Conservation (phyloP, 2,329 filamentous ascomycete species). For the Exophiala spinifera region DNA sequence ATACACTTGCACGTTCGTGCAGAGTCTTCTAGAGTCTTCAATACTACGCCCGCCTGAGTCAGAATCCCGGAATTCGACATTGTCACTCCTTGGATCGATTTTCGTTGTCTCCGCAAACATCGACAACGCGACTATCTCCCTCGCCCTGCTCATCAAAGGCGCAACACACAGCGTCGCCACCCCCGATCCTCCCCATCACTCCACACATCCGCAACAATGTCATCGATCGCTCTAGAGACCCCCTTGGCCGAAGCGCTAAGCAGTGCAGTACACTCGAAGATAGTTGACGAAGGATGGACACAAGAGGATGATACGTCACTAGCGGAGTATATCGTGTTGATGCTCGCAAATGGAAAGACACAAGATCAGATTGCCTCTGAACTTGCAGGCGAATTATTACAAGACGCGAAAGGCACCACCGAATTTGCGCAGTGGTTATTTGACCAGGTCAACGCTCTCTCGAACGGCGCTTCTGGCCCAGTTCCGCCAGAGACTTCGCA, state of each 20-base stretch:
- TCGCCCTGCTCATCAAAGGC: constrained; percentile 4
- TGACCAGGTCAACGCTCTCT: constrained; percentile 61
- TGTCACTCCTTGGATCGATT: too few species aligned
- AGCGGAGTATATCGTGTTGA: constrained; percentile 93
- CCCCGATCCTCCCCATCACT: neutral
- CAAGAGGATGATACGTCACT: constrained; percentile 77
- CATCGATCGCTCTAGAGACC: constrained; percentile 59
- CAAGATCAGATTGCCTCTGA: constrained; percentile 86
- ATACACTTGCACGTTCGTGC: neutral
- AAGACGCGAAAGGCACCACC: constrained; percentile 76
- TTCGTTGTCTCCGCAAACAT: constrained; percentile 13
- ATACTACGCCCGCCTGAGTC: neutral
- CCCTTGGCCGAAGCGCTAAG: constrained; percentile 82
- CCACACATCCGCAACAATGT: constrained; percentile 16
- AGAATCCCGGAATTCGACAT: neutral
- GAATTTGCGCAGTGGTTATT: constrained; percentile 95
- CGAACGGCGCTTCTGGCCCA: constrained; percentile 11
- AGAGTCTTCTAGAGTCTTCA: neutral
- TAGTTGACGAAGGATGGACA: constrained; percentile 90
- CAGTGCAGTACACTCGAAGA: constrained; percentile 79
- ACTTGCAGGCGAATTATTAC: constrained; percentile 81
- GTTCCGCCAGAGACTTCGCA: constrained; percentile 15
- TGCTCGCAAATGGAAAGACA: constrained; percentile 93
- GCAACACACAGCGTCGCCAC: constrained; percentile 1
- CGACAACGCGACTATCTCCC: constrained; percentile 12